Evolutionary conservation across 352 stramenopile species (phyloP), one percentile per base, ranked within the genome.

Genomic region (Phytophthora melonis): DNA sequence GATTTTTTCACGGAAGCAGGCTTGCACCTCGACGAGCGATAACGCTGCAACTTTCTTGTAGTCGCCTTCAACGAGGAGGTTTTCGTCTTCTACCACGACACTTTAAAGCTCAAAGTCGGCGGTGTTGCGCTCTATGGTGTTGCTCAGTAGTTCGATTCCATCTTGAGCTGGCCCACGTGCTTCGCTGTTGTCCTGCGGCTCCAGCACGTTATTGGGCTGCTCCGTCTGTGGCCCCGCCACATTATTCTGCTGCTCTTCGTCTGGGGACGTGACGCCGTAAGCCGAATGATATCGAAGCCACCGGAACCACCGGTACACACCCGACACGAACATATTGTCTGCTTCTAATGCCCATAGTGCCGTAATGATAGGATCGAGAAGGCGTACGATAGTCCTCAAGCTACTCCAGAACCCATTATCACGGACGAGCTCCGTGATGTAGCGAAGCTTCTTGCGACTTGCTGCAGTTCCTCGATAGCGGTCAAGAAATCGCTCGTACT

Each of bases 331-430:
- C 41, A 8, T 19, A 57, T 34, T 57, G 23, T 61, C 62, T 6
- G 50, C 36, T 45, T 68, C 62, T n/a, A 68, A 16, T 5, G 4
- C 14, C 1, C 23, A 0, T 0, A 61, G 23, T 1, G 62, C 52
- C 18, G 11, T 5, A 47, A 68, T 61, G 32, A 68, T 61, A 18
- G 34, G 62, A 45, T 68, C 36, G 13, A 62, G 13, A 0, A 62
- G 5, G 14, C 62, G 62, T 18, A 68, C 62, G 19, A 68, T 49
- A 18, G 36, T 57, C 54, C 62, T 45, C 14, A 61, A 10, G 36
- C 39, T 61, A 34, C 45, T 62, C 62, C 52, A 55, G 18, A 68
- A 68, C 7, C 14, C 62, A 13, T 68, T 14, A 23, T 68, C 50
- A 5, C 52, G 62, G 53, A 68, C 10, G 21, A 68, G 13, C 50